Evolutionary conservation across 2,329 filamentous ascomycete genomes (phyloP), one percentile per base, ranked within the genome.

Genomic region (Calonectria naviculata): DNA sequence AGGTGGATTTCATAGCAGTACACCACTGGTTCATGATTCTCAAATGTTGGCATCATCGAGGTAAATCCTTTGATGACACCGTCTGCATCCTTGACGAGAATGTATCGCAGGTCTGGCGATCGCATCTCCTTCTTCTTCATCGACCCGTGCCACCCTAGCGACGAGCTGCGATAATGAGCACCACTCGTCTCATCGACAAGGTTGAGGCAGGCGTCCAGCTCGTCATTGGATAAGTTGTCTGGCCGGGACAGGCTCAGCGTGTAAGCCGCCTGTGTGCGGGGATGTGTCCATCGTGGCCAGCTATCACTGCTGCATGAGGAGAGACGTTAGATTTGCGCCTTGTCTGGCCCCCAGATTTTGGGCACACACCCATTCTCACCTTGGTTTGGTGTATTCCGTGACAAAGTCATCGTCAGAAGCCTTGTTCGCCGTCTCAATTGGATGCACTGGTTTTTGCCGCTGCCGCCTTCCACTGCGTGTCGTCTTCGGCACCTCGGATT

Each of bases 1-100:
- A 95, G 87, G 78, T 96, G 93, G 41, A 96, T 90, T 82, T 96
- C 93, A 80, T 95, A 96, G 80, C 93, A 92, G 81, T 95, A 96
- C 24, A 95, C 79, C 2, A 95, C 93, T 0, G 91, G 86, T 70
- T 90, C 83, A 1, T 87, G 87, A 72, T 92, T 90, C 78, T 94
- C 93, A 76, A 89, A 89, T 2, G 91, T 93, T n/a, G 93, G 88
- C 91, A 93, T 92, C 77, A 94, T 85, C n/a, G 91, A 93, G 1
- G 88, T 86, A 76, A 94, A 93, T 5, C 86, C 91, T 21, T 82
- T 80, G 10, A 92, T 73, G 13, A 28, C 46, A 29, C 49, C 70
- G 13, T 76, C 66, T 7, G 68, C 70, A 24, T 79, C 80, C 72
- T 85, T 86, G 60, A 93, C 87, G 4, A 95, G 82, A 9, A 95